Percentiles rank a stretch among this genome's conserved stretches.
Conservation (phyloP, 768 basidiomycete genomes). For the Boletus rufocinnamomeus region DNA sequence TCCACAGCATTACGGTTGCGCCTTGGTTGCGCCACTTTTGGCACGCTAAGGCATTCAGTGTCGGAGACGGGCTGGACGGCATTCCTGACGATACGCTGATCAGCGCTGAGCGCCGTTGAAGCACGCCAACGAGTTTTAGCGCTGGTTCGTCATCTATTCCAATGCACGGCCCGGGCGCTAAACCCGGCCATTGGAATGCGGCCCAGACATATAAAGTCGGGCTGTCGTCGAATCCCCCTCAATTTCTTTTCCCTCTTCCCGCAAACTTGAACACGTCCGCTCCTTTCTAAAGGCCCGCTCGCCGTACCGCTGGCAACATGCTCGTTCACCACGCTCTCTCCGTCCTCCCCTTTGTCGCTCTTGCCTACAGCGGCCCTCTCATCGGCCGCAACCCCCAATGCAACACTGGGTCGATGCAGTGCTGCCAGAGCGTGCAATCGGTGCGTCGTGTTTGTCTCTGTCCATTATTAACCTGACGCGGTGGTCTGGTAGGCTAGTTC, state of each 20-base stretch:
- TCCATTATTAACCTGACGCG: conserved; percentile 9
- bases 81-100: background rate
- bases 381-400: conserved; percentile 28
- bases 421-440: conserved; percentile 23
- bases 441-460: conserved; percentile 14
- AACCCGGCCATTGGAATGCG: conserved; percentile 15
- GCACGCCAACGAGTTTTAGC: conserved; percentile 2
- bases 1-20: conserved; percentile 3
- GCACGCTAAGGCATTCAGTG: background rate
- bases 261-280: conserved; percentile 21
- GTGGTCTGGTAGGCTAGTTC: conserved; percentile 12
- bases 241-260: conserved; percentile 10
- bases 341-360: conserved; percentile 21
- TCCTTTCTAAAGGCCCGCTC: conserved; percentile 23
- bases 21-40: background rate
- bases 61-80: background rate
- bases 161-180: conserved; percentile 11
- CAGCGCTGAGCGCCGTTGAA: background rate
- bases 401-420: conserved; percentile 20
- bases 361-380: conserved; percentile 25
- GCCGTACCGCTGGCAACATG: conserved; percentile 16
- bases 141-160: background rate
- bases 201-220: conserved; percentile 22
- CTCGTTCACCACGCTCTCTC: conserved; percentile 13
- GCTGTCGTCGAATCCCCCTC: conserved; percentile 5